phyloP scores from a whole-genome alignment of 805 yeast genomes.

The Metschnikowia corniflorae region DNA sequence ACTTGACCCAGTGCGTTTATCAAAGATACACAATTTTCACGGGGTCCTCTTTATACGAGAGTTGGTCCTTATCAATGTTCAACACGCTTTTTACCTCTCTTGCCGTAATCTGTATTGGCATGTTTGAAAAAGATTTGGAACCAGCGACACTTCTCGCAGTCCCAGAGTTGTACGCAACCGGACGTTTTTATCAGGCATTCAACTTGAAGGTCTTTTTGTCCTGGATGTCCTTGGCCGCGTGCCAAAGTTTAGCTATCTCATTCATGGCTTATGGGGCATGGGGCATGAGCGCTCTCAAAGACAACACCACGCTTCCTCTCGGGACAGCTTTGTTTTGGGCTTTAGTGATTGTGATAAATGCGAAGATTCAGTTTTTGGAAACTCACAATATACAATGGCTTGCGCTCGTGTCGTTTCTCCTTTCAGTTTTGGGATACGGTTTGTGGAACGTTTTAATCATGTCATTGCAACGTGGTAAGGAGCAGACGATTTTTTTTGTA shows the following conservation, averaged over 20 bases:
- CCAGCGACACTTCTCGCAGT: conserved; percentile 87
- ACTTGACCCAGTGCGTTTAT: conserved; percentile 80
- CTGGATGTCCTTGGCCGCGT: conserved; percentile 77
- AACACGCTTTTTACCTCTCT: conserved; percentile 92
- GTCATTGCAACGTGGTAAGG: conserved; percentile 54
- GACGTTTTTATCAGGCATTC: conserved; percentile 72
- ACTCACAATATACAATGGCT: conserved; percentile 71
- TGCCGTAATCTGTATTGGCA: conserved; percentile 90
- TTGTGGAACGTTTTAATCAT: conserved; percentile 80
- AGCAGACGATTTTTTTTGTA: conserved; percentile 64
- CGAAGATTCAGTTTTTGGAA: conserved; percentile 77
- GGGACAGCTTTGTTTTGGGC: conserved; percentile 76
- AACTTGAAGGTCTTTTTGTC: conserved; percentile 62
- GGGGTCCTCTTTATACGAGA: conserved; percentile 89
- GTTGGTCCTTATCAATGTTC: conserved; percentile 96
- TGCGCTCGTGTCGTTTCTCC: conserved; percentile 58
- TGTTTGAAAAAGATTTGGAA: conserved; percentile 85
- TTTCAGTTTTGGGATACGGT: conserved; percentile 83
- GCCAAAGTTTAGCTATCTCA: conserved; percentile 67
- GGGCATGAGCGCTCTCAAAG: conserved; percentile 66
- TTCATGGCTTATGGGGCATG: conserved; percentile 65
- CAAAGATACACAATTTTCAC: conserved; percentile 86
- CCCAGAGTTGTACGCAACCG: conserved; percentile 82
- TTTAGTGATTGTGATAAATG: conserved; percentile 66
- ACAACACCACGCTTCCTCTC: conserved; percentile 76